Percentiles rank a stretch among this genome's conserved stretches.
phyloP scores from a whole-genome alignment of 306 rosid genomes.

The Dryas drummondii region DNA sequence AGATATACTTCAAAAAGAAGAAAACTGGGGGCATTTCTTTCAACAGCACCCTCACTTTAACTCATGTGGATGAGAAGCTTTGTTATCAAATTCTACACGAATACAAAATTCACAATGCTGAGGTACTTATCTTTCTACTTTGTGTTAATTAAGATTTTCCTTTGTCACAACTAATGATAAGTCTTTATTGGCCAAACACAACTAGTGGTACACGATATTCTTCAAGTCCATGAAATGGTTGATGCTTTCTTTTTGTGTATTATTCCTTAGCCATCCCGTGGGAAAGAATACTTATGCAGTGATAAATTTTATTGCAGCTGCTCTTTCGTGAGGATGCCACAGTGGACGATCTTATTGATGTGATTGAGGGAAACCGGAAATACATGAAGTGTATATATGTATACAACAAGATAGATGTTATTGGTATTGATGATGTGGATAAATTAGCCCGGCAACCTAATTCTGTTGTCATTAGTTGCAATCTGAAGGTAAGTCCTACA shows the following conservation, averaged over 20 bases:
- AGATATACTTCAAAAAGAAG: conserved; percentile 97
- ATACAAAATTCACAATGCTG: conserved; percentile 99
- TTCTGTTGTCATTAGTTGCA: conserved; percentile 97
- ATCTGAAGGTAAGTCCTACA: conserved; percentile 62
- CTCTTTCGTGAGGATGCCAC: conserved; percentile 99
- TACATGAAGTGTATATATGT: conserved; percentile 98
- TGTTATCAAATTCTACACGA: conserved; percentile 98
- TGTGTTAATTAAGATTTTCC: background rate
- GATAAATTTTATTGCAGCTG: conserved; percentile 49
- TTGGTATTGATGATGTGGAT: conserved; percentile 98
- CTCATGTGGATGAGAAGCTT: conserved; percentile 97
- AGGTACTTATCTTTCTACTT: conserved; percentile 48
- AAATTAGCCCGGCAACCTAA: conserved; percentile 88
- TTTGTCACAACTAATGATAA: background rate
- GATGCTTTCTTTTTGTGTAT: background rate
- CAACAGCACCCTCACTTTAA: conserved; percentile 84
- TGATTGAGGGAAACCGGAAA: conserved; percentile 97
- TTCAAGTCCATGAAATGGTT: too few relatives aligned
- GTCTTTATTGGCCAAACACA: background rate
- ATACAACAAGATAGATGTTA: conserved; percentile 96
- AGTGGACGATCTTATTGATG: conserved; percentile 97
- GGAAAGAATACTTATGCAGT: conserved; percentile 3
- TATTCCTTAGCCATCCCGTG: background rate
- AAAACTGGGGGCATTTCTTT: conserved; percentile 97
- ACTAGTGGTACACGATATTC: background rate